Conservation (phyloP, 1,284 basidiomycete genomes). For the Flammula alnicola region DNA sequence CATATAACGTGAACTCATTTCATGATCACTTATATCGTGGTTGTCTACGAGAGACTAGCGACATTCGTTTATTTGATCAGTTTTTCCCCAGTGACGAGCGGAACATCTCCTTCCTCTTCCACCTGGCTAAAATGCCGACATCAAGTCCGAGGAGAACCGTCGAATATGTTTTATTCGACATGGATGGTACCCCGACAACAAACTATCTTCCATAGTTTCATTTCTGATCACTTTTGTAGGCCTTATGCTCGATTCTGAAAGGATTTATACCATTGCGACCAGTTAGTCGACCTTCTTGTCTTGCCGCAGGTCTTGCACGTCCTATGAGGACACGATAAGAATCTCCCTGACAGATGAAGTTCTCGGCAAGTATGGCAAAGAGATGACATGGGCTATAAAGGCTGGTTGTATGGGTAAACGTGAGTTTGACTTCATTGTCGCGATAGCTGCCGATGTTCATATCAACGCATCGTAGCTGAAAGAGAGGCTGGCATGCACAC, state of each 20-base stretch:
- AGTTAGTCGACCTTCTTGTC: conserved; percentile 55
- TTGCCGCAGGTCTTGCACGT: background rate
- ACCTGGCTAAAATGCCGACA: conserved; percentile 5
- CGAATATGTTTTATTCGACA: conserved; percentile 81
- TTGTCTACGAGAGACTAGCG: too few relatives aligned
- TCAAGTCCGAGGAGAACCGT: conserved; percentile 32
- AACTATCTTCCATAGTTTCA: background rate
- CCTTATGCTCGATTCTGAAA: conserved; percentile 73
- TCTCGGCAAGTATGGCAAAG: conserved; percentile 69
- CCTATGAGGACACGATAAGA: background rate
- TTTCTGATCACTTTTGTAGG: conserved; percentile 23
- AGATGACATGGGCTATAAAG: conserved; percentile 86
- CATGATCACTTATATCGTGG: too few relatives aligned
- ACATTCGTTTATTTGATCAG: background rate
- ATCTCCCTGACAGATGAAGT: conserved; percentile 57
- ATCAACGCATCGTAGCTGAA: conserved; percentile 54
- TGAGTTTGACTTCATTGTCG: conserved; percentile 37
- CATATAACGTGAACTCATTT: too few relatives aligned
- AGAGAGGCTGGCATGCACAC: conserved; percentile 64
- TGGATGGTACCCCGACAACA: conserved; percentile 64
- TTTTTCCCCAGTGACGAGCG: background rate
- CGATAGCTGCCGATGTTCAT: conserved; percentile 3
- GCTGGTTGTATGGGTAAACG: conserved; percentile 84
- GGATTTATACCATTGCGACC: conserved; percentile 75
- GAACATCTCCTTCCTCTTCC: background rate